A percentile compares a stretch with the other conserved stretches of the same genome.
phyloP scores from a whole-genome alignment of 2,329 filamentous ascomycete genomes.

The Ophiostoma angusticollis region DNA sequence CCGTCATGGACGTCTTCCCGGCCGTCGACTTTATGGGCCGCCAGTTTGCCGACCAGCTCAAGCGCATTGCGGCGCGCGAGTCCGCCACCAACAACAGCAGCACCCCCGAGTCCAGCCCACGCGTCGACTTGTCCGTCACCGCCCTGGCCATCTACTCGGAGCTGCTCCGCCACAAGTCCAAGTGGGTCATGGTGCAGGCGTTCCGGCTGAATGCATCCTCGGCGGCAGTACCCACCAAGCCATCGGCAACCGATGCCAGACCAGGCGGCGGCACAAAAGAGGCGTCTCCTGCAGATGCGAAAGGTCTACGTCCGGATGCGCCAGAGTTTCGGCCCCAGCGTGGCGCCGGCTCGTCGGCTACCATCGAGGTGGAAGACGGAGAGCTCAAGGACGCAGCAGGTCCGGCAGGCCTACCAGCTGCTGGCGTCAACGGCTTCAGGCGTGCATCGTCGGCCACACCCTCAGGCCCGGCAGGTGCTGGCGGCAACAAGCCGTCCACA shows the following conservation, averaged over 20 bases:
- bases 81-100: slow-evolving; percentile 32
- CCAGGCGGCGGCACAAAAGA: slow-evolving; percentile 15
- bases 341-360: too few species aligned
- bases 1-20: slow-evolving; percentile 70
- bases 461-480: neutral
- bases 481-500: slow-evolving; percentile 18
- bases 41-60: slow-evolving; percentile 49
- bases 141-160: slow-evolving; percentile 60
- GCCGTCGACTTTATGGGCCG: slow-evolving; percentile 78
- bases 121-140: slow-evolving; percentile 63
- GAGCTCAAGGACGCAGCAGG: slow-evolving; percentile 51
- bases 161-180: slow-evolving; percentile 51
- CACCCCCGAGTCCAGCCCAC: slow-evolving; percentile 36
- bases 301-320: slow-evolving; percentile 45
- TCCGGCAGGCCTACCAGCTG: slow-evolving; percentile 1
- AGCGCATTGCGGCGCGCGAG: slow-evolving; percentile 52
- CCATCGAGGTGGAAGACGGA: slow-evolving; percentile 61
- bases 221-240: too few species aligned
- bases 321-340: slow-evolving; percentile 49
- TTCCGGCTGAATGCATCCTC: slow-evolving; percentile 47
- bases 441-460: neutral
- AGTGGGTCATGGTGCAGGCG: slow-evolving; percentile 63
- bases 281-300: slow-evolving; percentile 19
- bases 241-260: slow-evolving; percentile 9
- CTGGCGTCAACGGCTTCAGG: slow-evolving; percentile 15